Evolutionary conservation across 2,329 filamentous ascomycete genomes (phyloP).

Genomic region (Aspergillus sp.): DNA sequence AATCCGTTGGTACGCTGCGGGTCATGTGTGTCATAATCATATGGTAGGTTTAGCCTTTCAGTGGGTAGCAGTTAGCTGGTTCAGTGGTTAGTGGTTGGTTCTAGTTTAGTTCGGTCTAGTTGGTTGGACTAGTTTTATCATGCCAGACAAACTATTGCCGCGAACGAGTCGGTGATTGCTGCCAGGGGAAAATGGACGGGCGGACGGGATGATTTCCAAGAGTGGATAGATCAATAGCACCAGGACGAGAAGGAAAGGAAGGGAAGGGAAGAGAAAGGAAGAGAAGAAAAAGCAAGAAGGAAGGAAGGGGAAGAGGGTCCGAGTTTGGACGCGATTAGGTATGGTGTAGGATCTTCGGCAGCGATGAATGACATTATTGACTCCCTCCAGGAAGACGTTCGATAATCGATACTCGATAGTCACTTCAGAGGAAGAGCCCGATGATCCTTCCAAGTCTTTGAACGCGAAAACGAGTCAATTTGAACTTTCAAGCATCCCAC

Average conservation of each 20-base stretch:
- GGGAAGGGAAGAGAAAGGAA: background rate
- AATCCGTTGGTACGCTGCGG: slow-evolving; percentile 1
- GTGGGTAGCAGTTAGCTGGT: too few relatives aligned
- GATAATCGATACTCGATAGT: too few relatives aligned
- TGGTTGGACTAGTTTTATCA: background rate
- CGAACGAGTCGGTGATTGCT: background rate
- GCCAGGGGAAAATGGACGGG: background rate
- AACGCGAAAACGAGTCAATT: too few relatives aligned
- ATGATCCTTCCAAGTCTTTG: too few relatives aligned
- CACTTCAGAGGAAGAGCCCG: too few relatives aligned
- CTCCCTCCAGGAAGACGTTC: too few relatives aligned
- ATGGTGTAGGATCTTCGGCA: too few relatives aligned
- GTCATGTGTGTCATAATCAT: slow-evolving; percentile 1
- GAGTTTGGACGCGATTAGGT: too few relatives aligned
- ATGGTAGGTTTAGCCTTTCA: background rate
- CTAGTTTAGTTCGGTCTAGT: background rate
- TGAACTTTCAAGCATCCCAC: background rate
- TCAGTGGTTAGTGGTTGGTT: too few relatives aligned
- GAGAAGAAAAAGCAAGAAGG: background rate
- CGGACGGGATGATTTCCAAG: background rate
- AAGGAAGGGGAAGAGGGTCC: background rate
- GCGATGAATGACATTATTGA: too few relatives aligned
- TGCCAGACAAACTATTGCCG: background rate
- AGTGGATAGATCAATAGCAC: background rate
- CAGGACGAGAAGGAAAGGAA: background rate